These are phyloP conservation scores for Arthroderma sp. DNA, from an alignment of 2,329 filamentous ascomycete species.

Conservation along the genomic window DNA sequence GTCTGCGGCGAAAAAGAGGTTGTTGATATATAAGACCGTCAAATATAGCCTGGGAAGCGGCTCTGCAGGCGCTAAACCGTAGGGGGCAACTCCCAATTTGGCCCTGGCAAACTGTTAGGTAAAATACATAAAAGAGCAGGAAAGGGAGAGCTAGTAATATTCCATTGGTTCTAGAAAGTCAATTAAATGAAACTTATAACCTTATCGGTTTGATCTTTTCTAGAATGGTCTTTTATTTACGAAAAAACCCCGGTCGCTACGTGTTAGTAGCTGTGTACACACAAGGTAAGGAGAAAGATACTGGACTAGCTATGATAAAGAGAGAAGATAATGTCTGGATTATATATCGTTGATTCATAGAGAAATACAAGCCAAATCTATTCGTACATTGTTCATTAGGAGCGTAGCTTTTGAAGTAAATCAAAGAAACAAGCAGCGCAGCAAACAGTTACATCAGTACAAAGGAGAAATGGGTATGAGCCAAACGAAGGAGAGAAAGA, in stretches of 20 bases:
- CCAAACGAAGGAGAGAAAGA: conserved; percentile 1
- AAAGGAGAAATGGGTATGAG: conserved; percentile 3
- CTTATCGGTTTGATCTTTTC: neutral
- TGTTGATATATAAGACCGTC: neutral
- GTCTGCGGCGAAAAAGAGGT: neutral
- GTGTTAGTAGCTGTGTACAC: too few relatives aligned
- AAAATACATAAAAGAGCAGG: neutral
- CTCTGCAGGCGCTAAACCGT: conserved; percentile 3
- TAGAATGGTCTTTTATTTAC: neutral
- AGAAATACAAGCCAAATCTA: conserved; percentile 3
- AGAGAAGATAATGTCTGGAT: neutral
- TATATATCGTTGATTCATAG: conserved; percentile 2
- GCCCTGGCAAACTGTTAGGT: conserved; percentile 3
- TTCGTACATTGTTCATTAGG: conserved; percentile 6
- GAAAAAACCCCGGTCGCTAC: too few relatives aligned
- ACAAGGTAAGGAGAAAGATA: too few relatives aligned
- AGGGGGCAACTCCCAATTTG: neutral
- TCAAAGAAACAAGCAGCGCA: neutral
- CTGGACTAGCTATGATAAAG: too few relatives aligned
- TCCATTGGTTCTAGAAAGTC: neutral
- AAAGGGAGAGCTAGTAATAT: neutral
- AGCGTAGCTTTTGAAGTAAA: conserved; percentile 5
- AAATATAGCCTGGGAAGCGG: conserved; percentile 2
- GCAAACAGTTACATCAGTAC: conserved; percentile 3
- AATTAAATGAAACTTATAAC: neutral